Conservation (phyloP, 73 alveolate genomes). For the Paramecium biaurelia region DNA sequence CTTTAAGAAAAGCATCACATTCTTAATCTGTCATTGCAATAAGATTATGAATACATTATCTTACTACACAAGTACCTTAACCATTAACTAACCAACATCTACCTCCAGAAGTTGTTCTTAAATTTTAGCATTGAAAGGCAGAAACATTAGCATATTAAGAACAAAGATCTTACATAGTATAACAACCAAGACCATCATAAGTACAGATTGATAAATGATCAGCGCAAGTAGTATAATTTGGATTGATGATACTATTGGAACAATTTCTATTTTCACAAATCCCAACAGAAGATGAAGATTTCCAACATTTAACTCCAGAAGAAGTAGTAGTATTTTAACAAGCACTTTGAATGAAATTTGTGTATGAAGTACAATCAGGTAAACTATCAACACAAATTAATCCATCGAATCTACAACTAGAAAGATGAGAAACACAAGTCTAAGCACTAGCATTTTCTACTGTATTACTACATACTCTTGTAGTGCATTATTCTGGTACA, state of each 20-base stretch:
- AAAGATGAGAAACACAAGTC: background rate
- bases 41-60: slow-evolving; percentile 15
- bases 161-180: background rate
- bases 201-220: background rate
- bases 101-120: background rate
- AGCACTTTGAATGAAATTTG: background rate
- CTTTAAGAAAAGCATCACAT: background rate
- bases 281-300: background rate
- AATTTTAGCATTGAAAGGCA: background rate
- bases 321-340: background rate
- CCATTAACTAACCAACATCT: background rate
- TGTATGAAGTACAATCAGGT: background rate
- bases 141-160: background rate
- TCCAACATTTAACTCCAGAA: slow-evolving; percentile 35
- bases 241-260: background rate
- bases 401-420: slow-evolving; percentile 8
- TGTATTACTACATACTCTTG: background rate
- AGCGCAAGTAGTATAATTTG: background rate
- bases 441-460: background rate
- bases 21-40: slow-evolving; percentile 3
- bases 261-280: background rate
- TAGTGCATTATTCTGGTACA: background rate
- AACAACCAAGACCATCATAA: background rate
- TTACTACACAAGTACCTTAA: background rate
- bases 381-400: background rate